Conservation (phyloP, 2,329 filamentous ascomycete genomes). For the Calonectria fujianensis region DNA sequence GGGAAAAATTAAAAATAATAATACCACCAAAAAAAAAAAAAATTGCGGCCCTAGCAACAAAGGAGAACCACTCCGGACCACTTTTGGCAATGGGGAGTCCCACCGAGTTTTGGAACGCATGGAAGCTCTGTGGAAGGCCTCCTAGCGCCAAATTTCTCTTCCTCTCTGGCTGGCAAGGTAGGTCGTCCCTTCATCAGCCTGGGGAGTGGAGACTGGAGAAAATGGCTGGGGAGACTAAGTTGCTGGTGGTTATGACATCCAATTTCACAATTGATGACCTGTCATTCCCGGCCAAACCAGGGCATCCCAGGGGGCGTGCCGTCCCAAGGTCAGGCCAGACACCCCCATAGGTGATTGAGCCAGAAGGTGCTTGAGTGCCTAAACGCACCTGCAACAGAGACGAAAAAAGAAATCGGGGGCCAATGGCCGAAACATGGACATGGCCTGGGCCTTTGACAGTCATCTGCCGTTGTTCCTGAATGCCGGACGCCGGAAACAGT, state of each 20-base stretch:
- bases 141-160: constrained; percentile 46
- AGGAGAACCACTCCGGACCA: constrained; percentile 23
- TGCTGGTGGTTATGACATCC: constrained; percentile 53
- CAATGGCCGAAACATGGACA: constrained; percentile 35
- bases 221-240: constrained; percentile 46
- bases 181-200: constrained; percentile 25
- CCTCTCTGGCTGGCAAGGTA: constrained; percentile 14
- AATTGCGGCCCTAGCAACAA: constrained; percentile 34
- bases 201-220: constrained; percentile 46
- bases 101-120: constrained; percentile 53
- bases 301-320: constrained; percentile 28
- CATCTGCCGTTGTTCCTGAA: constrained; percentile 12
- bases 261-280: constrained; percentile 54
- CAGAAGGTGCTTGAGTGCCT: constrained; percentile 20
- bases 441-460: constrained; percentile 30
- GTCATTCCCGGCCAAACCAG: constrained; percentile 40
- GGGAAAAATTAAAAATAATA: neutral
- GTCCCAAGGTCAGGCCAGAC: constrained; percentile 2
- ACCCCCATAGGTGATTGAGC: constrained; percentile 20
- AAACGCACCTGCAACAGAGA: constrained; percentile 31
- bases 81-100: constrained; percentile 40
- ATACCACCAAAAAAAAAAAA: constrained; percentile 5
- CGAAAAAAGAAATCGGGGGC: constrained; percentile 30
- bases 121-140: constrained; percentile 53
- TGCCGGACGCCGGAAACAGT: constrained; percentile 17